These are phyloP conservation scores for Phytophthora pistaciae DNA, from an alignment of 352 stramenopile species.

Conservation along the genomic window DNA sequence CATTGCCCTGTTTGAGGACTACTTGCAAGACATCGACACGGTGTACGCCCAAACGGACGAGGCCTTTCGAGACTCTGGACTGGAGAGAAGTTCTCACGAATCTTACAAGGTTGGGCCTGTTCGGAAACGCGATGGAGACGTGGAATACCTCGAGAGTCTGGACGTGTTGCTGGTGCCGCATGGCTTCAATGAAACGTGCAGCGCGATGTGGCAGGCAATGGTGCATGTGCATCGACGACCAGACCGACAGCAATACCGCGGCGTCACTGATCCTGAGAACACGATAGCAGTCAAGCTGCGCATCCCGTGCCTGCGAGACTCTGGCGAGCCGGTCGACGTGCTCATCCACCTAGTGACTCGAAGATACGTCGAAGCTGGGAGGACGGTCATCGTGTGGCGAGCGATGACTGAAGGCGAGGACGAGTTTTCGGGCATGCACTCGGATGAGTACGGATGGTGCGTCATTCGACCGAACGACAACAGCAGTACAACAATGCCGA, in stretches of 20 bases:
- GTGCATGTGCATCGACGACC: not conserved
- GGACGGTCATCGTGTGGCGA: slow-evolving; percentile 9
- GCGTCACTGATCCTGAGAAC: not conserved
- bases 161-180: slow-evolving; percentile 24
- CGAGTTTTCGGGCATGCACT: slow-evolving; percentile 11
- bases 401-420: slow-evolving; percentile 12
- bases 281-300: not conserved
- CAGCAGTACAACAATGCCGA: not conserved
- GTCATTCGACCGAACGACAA: not conserved
- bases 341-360: not conserved
- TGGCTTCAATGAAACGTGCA: not conserved
- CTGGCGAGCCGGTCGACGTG: not conserved
- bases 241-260: not conserved
- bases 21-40: slow-evolving; percentile 28
- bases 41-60: slow-evolving; percentile 27
- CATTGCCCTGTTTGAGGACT: slow-evolving; percentile 28
- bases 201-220: not conserved
- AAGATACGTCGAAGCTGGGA: slow-evolving; percentile 1
- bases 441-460: slow-evolving; percentile 14
- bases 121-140: slow-evolving; percentile 14
- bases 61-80: slow-evolving; percentile 14
- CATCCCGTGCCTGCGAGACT: not conserved
- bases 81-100: not conserved
- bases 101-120: slow-evolving; percentile 11
- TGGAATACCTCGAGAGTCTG: slow-evolving; percentile 30